These are phyloP conservation scores for Tricholoma flavovirens DNA, from an alignment of 768 basidiomycete species.

Conservation along the genomic window DNA sequence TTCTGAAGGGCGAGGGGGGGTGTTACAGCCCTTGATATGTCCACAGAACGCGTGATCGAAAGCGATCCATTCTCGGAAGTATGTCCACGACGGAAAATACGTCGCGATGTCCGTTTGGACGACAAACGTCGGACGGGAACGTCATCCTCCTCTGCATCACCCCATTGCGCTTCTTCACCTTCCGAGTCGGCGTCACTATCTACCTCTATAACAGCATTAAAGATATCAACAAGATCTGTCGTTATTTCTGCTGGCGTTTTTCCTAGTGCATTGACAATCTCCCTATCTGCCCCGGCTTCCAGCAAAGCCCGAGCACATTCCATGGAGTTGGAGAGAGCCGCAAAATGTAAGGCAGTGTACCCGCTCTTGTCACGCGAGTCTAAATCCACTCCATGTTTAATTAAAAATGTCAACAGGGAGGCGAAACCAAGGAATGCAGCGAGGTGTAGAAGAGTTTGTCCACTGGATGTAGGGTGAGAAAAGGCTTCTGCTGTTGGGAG, in stretches of 20 bases:
- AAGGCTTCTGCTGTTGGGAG: constrained; percentile 51
- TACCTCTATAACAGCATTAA: constrained; percentile 17
- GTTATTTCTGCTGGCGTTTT: constrained; percentile 63
- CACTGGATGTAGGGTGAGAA: constrained; percentile 62
- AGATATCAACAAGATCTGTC: constrained; percentile 31
- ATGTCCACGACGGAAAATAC: constrained; percentile 23
- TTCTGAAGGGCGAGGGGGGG: constrained; percentile 21
- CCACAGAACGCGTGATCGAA: constrained; percentile 18
- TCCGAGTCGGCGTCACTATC: constrained; percentile 25
- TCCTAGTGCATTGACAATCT: constrained; percentile 68
- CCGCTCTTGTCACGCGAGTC: constrained; percentile 88
- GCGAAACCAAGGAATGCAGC: constrained; percentile 75
- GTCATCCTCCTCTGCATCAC: constrained; percentile 65
- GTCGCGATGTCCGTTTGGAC: constrained; percentile 29
- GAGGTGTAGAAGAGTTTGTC: constrained; percentile 88
- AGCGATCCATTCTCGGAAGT: constrained; percentile 26
- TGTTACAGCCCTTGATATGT: constrained; percentile 28
- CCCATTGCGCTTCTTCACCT: constrained; percentile 56
- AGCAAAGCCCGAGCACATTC: constrained; percentile 64
- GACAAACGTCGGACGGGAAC: constrained; percentile 29
- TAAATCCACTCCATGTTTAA: constrained; percentile 67
- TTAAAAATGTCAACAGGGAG: constrained; percentile 63
- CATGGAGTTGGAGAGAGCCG: constrained; percentile 58
- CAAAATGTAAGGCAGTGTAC: constrained; percentile 85
- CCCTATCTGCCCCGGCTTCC: constrained; percentile 73